A percentile compares a stretch with the other conserved stretches of the same genome.
phyloP scores from a whole-genome alignment of 345 rosid species.

The Turritis glabra region DNA sequence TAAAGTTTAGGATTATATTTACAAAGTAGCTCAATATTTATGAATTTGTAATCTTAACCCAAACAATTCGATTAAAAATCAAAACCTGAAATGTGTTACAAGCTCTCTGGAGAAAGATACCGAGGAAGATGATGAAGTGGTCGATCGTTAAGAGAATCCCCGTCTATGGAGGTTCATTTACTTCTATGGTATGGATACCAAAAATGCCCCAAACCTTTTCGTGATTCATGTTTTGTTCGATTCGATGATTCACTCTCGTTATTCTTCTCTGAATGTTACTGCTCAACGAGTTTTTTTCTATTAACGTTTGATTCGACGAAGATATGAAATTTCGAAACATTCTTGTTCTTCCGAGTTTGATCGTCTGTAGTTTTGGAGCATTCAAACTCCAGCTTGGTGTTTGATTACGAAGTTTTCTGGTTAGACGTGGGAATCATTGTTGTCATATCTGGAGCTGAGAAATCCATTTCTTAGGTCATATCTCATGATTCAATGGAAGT shows the following conservation, averaged over 20 bases:
- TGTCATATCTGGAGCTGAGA: neutral
- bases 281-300: conserved; percentile 2
- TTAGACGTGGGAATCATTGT: neutral
- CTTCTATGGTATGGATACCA: conserved; percentile 17
- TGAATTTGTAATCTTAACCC: neutral
- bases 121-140: conserved; percentile 34
- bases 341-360: neutral
- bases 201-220: neutral
- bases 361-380: neutral
- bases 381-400: neutral
- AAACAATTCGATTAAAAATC: neutral
- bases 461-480: neutral
- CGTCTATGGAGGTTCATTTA: conserved; percentile 17
- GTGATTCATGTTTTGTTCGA: neutral
- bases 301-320: neutral
- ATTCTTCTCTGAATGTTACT: neutral
- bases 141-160: conserved; percentile 35
- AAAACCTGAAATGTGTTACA: neutral
- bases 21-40: neutral
- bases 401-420: neutral
- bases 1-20: neutral
- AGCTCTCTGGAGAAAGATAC: conserved; percentile 1
- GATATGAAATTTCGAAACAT: neutral
- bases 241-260: conserved; percentile 19
- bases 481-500: neutral